A percentile compares a stretch with the other conserved stretches of the same genome.
Conservation (phyloP, 2,329 filamentous ascomycete species). For the Helminthosporium solani region DNA sequence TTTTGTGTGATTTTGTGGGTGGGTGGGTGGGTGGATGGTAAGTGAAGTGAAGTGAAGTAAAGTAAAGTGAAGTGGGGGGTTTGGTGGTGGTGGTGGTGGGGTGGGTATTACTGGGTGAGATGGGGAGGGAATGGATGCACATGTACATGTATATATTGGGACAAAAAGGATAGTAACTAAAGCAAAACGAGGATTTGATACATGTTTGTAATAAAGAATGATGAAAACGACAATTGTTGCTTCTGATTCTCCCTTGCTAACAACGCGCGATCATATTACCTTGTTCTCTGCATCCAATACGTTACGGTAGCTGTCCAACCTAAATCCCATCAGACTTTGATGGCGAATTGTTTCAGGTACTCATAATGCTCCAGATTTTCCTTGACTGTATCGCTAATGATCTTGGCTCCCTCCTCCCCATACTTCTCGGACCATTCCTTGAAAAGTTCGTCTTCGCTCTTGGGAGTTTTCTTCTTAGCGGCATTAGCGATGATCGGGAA, state of each 20-base stretch:
- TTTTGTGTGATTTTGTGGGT: too few species aligned
- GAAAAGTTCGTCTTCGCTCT: slow-evolving; percentile 66
- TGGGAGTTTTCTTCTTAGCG: slow-evolving; percentile 56
- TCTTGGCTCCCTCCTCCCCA: slow-evolving; percentile 67
- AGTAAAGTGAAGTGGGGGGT: too few species aligned
- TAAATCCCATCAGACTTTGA: slow-evolving; percentile 48
- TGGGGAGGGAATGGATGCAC: too few species aligned
- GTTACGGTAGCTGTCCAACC: background rate
- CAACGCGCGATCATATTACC: background rate
- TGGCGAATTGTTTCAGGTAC: slow-evolving; percentile 75
- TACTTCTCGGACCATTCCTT: slow-evolving; percentile 73
- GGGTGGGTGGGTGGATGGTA: too few species aligned
- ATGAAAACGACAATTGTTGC: background rate
- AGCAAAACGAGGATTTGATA: too few species aligned
- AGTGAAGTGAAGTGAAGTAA: too few species aligned
- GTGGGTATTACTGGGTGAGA: too few species aligned
- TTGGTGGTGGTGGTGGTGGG: too few species aligned
- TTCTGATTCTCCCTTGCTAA: background rate
- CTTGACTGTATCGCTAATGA: slow-evolving; percentile 70
- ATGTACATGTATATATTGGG: too few species aligned
- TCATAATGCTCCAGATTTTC: slow-evolving; percentile 75
- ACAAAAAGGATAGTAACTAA: too few species aligned
- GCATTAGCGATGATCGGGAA: background rate
- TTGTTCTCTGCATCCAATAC: background rate
- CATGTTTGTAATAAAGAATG: too few species aligned